Base-by-base conservation (phyloP, 2,329 filamentous ascomycete species). In the Coleophoma crateriformis region DNA sequence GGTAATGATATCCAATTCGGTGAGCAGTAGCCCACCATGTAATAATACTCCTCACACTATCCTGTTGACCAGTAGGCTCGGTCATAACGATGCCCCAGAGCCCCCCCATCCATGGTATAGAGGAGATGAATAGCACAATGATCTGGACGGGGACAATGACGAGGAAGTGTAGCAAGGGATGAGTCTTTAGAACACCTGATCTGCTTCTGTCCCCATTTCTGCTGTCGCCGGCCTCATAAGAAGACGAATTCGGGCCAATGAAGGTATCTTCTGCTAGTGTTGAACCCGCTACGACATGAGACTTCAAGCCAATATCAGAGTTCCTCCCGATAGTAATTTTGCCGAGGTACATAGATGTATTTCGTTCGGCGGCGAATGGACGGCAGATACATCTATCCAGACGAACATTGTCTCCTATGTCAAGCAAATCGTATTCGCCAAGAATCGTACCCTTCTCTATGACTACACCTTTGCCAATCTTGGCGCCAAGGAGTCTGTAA, bases 401-500 rank as follows among this genome's bases (percentile, higher is more conserved):
- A 7, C 67, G 66, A 3, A 70, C 75, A 47, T 70, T 68, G 49
- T 81, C 74, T 0, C 69, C 69, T 39, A 82, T 77, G 6, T 76
- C 71, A n/a, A 82, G 61, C 1, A 81, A 67, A 57, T 82, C 78
- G 66, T 72, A 80, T 55, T 81, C 78, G n/a, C 77, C 77, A 4
- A 79, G 61, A 7, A 64, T 64, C 1, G 69, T 71, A 2, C 67
- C 67, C 35, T 61, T 59, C 7, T 67, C 59, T 33, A 81, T 65
- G n/a, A 64, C 71, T 11, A 80, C 78, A 47, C 72, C 71, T 13
- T 63, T 70, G 8, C 78, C 78, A 51, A 81, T 75, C 48, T 71
- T 74, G 14, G 72, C 76, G 1, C 78, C 78, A 51, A 82, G 69
- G 0, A 78, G 60, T 4, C 75, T 72, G 52, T 70, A 75, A 62